These are phyloP conservation scores for Setomelanomma holmii DNA, from an alignment of 2,329 filamentous ascomycete species.

Conservation along the genomic window DNA sequence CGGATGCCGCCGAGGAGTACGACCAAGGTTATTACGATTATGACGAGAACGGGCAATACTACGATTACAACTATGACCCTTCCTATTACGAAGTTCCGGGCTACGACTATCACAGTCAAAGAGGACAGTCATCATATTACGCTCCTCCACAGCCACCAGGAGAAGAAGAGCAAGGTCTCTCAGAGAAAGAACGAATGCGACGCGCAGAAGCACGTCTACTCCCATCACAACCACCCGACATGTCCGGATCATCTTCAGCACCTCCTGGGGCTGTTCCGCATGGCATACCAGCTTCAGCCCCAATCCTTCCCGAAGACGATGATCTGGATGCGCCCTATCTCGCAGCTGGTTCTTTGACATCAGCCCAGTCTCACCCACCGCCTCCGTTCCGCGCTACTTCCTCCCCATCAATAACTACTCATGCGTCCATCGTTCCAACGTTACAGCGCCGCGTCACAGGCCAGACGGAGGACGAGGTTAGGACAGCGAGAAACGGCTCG, in stretches of 20 bases:
- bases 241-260: slow-evolving; percentile 49
- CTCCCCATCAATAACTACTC: slow-evolving; percentile 16
- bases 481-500: slow-evolving; percentile 26
- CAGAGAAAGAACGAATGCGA: slow-evolving; percentile 82
- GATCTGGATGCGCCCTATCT: slow-evolving; percentile 30
- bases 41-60: slow-evolving; percentile 40
- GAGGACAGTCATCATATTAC: slow-evolving; percentile 55
- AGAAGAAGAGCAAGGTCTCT: slow-evolving; percentile 67
- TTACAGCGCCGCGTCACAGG: slow-evolving; percentile 23
- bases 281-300: slow-evolving; percentile 45
- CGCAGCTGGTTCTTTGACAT: slow-evolving; percentile 28
- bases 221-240: slow-evolving; percentile 76
- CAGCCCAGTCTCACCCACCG: slow-evolving; percentile 30
- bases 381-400: slow-evolving; percentile 32
- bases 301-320: slow-evolving; percentile 44
- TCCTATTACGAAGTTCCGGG: slow-evolving; percentile 39
- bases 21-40: slow-evolving; percentile 40
- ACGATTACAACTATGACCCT: slow-evolving; percentile 43
- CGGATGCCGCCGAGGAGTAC: slow-evolving; percentile 25
- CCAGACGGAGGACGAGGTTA: slow-evolving; percentile 17
- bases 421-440: slow-evolving; percentile 5
- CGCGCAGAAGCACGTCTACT: slow-evolving; percentile 79
- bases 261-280: slow-evolving; percentile 48
- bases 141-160: slow-evolving; percentile 62
- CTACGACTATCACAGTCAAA: slow-evolving; percentile 35